Conservation (phyloP, 495 filamentous ascomycete species). For the Endocarpon pusillum region DNA sequence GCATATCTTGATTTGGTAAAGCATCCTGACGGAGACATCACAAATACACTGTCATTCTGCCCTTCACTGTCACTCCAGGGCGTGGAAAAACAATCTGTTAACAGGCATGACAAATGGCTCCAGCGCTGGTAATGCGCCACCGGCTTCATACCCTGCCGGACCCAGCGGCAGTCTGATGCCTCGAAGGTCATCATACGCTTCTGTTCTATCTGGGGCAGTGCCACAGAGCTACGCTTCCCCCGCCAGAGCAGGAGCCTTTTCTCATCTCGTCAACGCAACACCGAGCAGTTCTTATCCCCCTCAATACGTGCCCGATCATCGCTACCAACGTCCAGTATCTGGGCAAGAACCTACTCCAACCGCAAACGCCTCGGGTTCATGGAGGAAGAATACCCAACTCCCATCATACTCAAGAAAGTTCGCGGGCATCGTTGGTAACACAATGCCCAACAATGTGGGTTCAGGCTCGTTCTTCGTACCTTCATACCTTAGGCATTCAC, state of each 20-base stretch:
- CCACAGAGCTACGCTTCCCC: slow-evolving; percentile 24
- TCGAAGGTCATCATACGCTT: slow-evolving; percentile 58
- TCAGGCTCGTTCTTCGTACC: slow-evolving; percentile 48
- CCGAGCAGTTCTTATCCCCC: slow-evolving; percentile 22
- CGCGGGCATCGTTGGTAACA: slow-evolving; percentile 26
- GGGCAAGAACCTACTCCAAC: slow-evolving; percentile 28
- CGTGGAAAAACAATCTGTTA: slow-evolving; percentile 6
- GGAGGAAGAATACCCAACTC: slow-evolving; percentile 21
- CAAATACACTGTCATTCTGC: too few species aligned
- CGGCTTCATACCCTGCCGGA: slow-evolving; percentile 18
- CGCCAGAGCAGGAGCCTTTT: slow-evolving; percentile 33
- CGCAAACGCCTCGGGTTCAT: slow-evolving; percentile 17
- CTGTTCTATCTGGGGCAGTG: slow-evolving; percentile 53
- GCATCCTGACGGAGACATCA: too few species aligned
- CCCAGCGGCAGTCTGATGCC: slow-evolving; percentile 27
- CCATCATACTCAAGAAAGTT: slow-evolving; percentile 47
- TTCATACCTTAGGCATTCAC: slow-evolving; percentile 64
- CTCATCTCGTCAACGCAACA: slow-evolving; percentile 40
- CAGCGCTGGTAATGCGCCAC: slow-evolving; percentile 29
- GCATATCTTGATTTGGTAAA: too few species aligned
- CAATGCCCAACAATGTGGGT: slow-evolving; percentile 13
- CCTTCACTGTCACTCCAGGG: slow-evolving; percentile 1
- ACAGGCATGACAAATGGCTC: not conserved
- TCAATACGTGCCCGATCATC: slow-evolving; percentile 20
- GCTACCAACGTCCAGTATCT: slow-evolving; percentile 18